Base-by-base conservation (phyloP, 1,139 yeast species). In the Kluyveromyces sp. region DNA sequence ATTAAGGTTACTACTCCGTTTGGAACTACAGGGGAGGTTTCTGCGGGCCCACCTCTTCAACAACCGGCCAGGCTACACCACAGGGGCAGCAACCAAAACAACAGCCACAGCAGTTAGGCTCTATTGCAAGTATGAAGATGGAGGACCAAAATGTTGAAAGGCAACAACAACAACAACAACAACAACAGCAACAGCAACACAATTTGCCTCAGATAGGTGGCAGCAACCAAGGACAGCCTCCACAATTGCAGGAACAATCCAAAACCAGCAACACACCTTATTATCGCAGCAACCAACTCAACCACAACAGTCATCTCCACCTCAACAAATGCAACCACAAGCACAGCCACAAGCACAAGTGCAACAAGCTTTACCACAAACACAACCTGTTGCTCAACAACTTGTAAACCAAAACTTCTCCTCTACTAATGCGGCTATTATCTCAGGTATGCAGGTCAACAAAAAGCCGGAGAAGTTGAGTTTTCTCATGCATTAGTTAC, bases 401-500 rank as follows among this genome's bases (percentile, higher is more conserved):
- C 7, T 30, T 46, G 41, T 31, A 38, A 33, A 26, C n/a, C 34
- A 29, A 15, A 30, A 30, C 34, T 29, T 15, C 21, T 25, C 21
- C 15, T 34, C 26, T 4, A 37, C 45, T 26, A 6, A 35, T 31
- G 30, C 26, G 4, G 32, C n/a, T n/a, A 37, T 37, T 30, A 7
- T 37, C 4, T 30, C 31, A 26, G 31, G 7, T 10, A 21, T 37
- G 10, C 39, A 4, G 39, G 39, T 6, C 39, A 37, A 10, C 39
- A 63, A 58, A 65, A 61, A 38, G 83, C 88, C 15, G 92, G 94
- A 3, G 97, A 95, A 48, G 92, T 89, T 7, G 97, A 92, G 68
- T 90, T 92, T 71, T 90, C 92, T 63, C 97, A 92, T 66, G 98
- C 98, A 92, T 92, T 53, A 84, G 86, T 53, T 92, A 92, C 62